Base-by-base conservation (phyloP, 371 early-diverging fungal species). In the Mucor piriformis region DNA sequence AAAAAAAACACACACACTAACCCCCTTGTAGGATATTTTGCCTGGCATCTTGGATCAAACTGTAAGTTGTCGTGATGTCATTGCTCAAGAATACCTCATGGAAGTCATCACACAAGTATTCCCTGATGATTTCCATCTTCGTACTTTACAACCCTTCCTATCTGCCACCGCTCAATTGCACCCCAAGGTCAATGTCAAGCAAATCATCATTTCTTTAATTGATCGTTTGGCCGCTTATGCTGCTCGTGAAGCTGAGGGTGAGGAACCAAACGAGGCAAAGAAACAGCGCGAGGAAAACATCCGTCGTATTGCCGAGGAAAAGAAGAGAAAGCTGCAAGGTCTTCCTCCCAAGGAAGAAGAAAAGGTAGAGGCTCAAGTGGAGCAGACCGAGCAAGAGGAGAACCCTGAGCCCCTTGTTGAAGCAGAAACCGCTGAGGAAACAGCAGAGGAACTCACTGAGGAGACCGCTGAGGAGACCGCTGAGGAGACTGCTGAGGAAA, bases 31-130 rank as follows among this genome's bases (percentile, higher is more conserved):
- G 58, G 60, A 59, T 25, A 56, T 59, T 59, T 80, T 98, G 38
- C 99, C 99, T 2, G 88, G 84, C 43, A 83, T 98, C 54, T 81
- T 98, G 27, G 94, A 94, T 57, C 97, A 98, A 81, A 91, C 95
- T 55, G 95, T 96, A 7, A 92, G 90, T 64, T 97, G 98, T 79
- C 83, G 89, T 33, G 99, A 98, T 75, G 89, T 94, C 13, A 92
- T 98, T 61, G 99, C 98, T n/a, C 98, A 98, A 70, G 98, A 97
- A 65, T 98, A 98, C 59, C 79, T 98, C 33, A 95, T 97, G 96
- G 98, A 98, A 72, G 96, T 93, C 21, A 95, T 96, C 44, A 93
- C 96, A 59, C 97, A 97, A 82, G 95, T 94, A 6, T 97, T 97
- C 69, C 93, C 89, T 49, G 98, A 96, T 62, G 96, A 96, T 58